phyloP scores from a whole-genome alignment of 148 eudicot species.

The Cornus florida region DNA sequence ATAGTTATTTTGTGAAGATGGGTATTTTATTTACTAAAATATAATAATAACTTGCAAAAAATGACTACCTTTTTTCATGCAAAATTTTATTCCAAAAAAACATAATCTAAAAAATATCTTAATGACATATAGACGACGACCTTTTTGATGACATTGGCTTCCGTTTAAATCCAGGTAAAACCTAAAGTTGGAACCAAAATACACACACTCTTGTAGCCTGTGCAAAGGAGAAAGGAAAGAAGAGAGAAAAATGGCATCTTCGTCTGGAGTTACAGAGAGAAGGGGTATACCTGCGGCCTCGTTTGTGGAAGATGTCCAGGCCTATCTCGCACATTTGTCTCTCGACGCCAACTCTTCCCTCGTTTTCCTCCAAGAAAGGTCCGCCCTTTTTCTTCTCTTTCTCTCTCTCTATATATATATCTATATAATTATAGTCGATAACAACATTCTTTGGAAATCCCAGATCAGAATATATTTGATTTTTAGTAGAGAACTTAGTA shows the following conservation, averaged over 20 bases:
- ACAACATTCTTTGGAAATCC: neutral
- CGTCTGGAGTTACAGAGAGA: slow-evolving; percentile 42
- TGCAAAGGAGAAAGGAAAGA: neutral
- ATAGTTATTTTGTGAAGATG: no score
- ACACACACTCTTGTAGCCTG: no score
- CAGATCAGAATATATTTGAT: slow-evolving; percentile 6
- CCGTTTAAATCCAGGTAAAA: no score
- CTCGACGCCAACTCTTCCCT: slow-evolving; percentile 82
- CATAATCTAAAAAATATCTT: no score
- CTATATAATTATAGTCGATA: neutral
- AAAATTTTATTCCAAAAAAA: no score
- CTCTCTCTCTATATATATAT: neutral
- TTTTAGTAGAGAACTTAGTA: slow-evolving; percentile 7
- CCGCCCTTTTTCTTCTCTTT: neutral
- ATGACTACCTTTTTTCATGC: no score
- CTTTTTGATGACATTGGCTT: no score
- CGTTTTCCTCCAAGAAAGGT: slow-evolving; percentile 88
- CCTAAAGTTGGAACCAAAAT: no score
- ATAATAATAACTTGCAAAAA: no score
- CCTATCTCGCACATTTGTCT: slow-evolving; percentile 55
- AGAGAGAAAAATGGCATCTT: slow-evolving; percentile 26
- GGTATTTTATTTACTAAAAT: no score
- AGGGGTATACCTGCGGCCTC: slow-evolving; percentile 81
- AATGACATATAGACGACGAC: no score
- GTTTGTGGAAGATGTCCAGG: slow-evolving; percentile 75